Conservation (phyloP, 1,284 basidiomycete genomes). For the Pascua guehoae region DNA sequence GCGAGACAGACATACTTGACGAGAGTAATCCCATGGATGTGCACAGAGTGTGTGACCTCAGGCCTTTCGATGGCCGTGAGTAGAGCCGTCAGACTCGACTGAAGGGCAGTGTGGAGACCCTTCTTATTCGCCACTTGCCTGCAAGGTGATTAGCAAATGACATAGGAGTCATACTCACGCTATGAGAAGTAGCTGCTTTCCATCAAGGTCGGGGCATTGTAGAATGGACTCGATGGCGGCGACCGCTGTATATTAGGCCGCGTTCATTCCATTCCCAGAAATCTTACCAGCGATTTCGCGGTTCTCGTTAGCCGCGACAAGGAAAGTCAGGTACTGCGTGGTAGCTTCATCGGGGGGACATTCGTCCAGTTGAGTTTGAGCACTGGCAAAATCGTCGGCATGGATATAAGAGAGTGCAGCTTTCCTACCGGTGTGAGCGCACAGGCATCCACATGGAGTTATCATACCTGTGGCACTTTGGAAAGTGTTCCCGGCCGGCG, state of each 20-base stretch:
- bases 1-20: not conserved
- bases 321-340: conserved; percentile 22
- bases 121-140: conserved; percentile 10
- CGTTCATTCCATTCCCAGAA: not conserved
- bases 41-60: not conserved
- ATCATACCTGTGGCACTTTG: conserved; percentile 9
- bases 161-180: conserved; percentile 1
- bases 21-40: conserved; percentile 2
- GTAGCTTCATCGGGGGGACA: conserved; percentile 14
- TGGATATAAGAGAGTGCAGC: conserved; percentile 8
- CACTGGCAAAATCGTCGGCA: not conserved
- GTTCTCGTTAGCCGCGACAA: conserved; percentile 9
- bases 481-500: conserved; percentile 1
- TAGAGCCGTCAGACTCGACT: not conserved
- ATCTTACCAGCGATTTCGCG: conserved; percentile 3
- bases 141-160: not conserved
- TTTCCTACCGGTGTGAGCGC: conserved; percentile 6
- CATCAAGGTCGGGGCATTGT: conserved; percentile 17
- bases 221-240: conserved; percentile 15
- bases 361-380: conserved; percentile 3
- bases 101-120: not conserved
- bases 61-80: not conserved
- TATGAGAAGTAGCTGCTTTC: conserved; percentile 18
- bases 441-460: too few relatives aligned
- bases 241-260: not conserved